Conservation (phyloP, 2,329 filamentous ascomycete species). For the Dactylellina leptospora region DNA sequence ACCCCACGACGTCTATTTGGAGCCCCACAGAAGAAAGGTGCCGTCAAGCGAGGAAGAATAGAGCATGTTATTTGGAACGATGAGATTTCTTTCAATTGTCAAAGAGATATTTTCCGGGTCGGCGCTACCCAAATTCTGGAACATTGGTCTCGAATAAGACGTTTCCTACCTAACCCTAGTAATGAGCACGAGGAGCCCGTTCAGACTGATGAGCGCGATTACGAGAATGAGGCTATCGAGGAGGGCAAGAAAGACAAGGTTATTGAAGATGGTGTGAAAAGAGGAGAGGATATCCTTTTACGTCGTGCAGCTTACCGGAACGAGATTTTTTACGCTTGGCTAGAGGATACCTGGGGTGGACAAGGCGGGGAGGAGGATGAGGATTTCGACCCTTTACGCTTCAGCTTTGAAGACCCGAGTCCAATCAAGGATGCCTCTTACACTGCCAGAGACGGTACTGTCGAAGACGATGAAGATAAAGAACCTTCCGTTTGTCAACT, state of each 20-base stretch:
- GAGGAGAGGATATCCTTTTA: constrained; percentile 25
- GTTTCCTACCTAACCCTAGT: constrained; percentile 11
- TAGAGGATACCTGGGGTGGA: constrained; percentile 35
- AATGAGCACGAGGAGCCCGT: neutral
- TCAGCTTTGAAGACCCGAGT: neutral
- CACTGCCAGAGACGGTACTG: constrained; percentile 34
- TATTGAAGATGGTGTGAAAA: constrained; percentile 29
- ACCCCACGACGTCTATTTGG: constrained; percentile 61
- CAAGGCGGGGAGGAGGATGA: neutral
- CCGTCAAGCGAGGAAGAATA: constrained; percentile 16
- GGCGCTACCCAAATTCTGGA: constrained; percentile 18
- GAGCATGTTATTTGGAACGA: constrained; percentile 30
- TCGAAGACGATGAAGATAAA: constrained; percentile 27
- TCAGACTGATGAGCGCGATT: constrained; percentile 9
- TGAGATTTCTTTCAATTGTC: constrained; percentile 34
- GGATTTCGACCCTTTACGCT: neutral
- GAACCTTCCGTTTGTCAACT: constrained; percentile 34
- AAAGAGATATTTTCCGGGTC: constrained; percentile 39
- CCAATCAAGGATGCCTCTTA: constrained; percentile 32
- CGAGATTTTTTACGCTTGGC: constrained; percentile 38
- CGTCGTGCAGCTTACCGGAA: constrained; percentile 40
- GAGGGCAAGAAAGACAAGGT: constrained; percentile 30
- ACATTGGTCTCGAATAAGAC: constrained; percentile 35
- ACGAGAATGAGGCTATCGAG: constrained; percentile 23
- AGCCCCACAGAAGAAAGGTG: constrained; percentile 52